Evolutionary conservation across 192 early-diverging fungal genomes (phyloP).

Genomic region (Martensiomyces pterosporus): DNA sequence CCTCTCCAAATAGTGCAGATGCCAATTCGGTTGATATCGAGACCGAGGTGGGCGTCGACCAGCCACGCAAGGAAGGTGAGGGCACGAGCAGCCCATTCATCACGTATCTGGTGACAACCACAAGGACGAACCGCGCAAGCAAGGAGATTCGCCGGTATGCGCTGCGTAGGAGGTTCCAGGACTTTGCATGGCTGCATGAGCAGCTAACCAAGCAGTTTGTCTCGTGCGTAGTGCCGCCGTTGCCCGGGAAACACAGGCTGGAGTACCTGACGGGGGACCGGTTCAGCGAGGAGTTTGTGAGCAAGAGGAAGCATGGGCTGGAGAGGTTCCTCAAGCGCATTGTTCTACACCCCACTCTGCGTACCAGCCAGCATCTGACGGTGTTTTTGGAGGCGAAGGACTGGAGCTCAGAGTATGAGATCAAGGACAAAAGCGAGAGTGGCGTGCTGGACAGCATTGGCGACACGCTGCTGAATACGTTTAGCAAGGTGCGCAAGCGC

Average conservation of each 20-base stretch:
- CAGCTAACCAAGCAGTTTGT: slow-evolving; percentile 70
- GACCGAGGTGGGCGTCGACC: slow-evolving; percentile 60
- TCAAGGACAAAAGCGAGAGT: slow-evolving; percentile 50
- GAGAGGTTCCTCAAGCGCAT: slow-evolving; percentile 84
- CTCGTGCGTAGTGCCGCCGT: slow-evolving; percentile 78
- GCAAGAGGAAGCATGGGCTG: slow-evolving; percentile 67
- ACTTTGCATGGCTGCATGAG: slow-evolving; percentile 87
- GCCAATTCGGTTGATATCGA: slow-evolving; percentile 15
- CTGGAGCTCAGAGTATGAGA: slow-evolving; percentile 58
- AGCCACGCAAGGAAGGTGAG: slow-evolving; percentile 88
- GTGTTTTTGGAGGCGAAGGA: slow-evolving; percentile 84
- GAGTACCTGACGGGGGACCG: slow-evolving; percentile 95
- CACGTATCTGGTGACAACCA: slow-evolving; percentile 76
- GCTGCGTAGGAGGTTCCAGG: slow-evolving; percentile 87
- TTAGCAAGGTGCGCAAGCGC: slow-evolving; percentile 83
- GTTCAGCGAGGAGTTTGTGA: slow-evolving; percentile 89
- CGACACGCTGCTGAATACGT: slow-evolving; percentile 83
- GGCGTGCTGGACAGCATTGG: slow-evolving; percentile 77
- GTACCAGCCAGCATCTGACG: slow-evolving; percentile 61
- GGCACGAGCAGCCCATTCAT: slow-evolving; percentile 76
- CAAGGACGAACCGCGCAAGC: slow-evolving; percentile 18
- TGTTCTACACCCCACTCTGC: slow-evolving; percentile 74
- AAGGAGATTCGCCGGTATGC: slow-evolving; percentile 50
- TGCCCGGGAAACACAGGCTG: slow-evolving; percentile 89
- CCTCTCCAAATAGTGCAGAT: not conserved